Evolutionary conservation across 768 basidiomycete genomes (phyloP).

Genomic region (Kwoniella heveanensis): DNA sequence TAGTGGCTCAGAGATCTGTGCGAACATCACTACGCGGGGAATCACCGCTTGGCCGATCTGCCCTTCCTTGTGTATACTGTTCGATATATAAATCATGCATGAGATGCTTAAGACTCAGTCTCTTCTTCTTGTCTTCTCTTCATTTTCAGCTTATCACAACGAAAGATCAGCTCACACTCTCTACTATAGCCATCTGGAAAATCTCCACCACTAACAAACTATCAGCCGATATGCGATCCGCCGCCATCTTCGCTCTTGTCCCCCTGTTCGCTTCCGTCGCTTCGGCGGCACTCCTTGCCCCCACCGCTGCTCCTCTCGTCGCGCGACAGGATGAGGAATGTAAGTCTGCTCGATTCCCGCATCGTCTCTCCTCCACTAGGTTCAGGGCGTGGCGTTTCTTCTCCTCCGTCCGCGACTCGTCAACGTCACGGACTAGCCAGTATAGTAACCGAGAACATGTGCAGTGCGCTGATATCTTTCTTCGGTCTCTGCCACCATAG

Average conservation of each 20-base stretch:
- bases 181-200: not conserved
- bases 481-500: not conserved
- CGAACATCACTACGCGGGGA: not conserved
- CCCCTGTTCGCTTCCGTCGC: slow-evolving; percentile 14
- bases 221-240: slow-evolving; percentile 12
- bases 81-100: not conserved
- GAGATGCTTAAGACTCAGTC: too few relatives aligned
- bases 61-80: not conserved
- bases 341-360: not conserved
- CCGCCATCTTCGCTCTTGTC: slow-evolving; percentile 13
- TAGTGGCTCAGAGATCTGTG: not conserved
- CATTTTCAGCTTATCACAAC: slow-evolving; percentile 2
- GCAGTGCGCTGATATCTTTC: too few relatives aligned
- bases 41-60: not conserved
- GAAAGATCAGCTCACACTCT: not conserved
- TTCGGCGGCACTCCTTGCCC: slow-evolving; percentile 5
- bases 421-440: too few relatives aligned
- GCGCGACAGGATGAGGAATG: slow-evolving; percentile 11
- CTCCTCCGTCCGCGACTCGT: too few relatives aligned
- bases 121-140: not conserved
- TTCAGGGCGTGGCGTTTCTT: too few relatives aligned
- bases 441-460: too few relatives aligned
- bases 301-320: slow-evolving; percentile 7
- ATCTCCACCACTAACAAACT: not conserved
- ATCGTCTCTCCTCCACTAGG: too few relatives aligned